Conservation (phyloP, 257 asterid species). For the Salvia rosmarinus region DNA sequence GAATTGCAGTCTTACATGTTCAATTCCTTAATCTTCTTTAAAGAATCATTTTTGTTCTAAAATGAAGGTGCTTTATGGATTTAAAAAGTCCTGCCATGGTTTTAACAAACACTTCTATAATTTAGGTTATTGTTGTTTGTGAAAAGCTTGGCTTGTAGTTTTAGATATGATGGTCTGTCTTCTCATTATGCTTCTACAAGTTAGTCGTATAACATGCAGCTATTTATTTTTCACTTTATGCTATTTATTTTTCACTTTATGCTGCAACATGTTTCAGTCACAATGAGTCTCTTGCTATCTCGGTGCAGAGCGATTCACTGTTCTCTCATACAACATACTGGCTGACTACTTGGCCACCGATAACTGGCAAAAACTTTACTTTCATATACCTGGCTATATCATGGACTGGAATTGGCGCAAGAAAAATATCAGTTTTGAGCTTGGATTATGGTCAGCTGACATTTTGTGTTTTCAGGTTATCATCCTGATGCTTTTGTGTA, state of each 20-base stretch:
- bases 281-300: conserved; percentile 28
- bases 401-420: conserved; percentile 94
- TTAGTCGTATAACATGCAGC: conserved; percentile 7
- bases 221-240: conserved; percentile 1
- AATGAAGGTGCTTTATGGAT: background rate
- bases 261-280: conserved; percentile 3
- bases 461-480: conserved; percentile 90
- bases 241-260: conserved; percentile 1
- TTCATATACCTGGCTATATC: conserved; percentile 73
- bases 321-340: conserved; percentile 87
- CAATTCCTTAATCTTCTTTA: background rate
- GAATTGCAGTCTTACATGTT: background rate
- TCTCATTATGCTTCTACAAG: conserved; percentile 19
- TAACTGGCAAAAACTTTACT: conserved; percentile 75
- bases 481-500: conserved; percentile 27
- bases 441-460: conserved; percentile 98
- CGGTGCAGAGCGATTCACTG: conserved; percentile 75
- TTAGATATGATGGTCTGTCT: background rate
- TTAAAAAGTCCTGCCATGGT: background rate
- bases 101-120: conserved; percentile 4
- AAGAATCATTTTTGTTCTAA: conserved; percentile 4
- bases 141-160: conserved; percentile 15
- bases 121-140: conserved; percentile 6
- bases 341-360: conserved; percentile 82
- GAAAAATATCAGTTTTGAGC: conserved; percentile 78